A percentile compares a stretch with the other conserved stretches of the same genome.
Evolutionary conservation across 106 monocot genomes (phyloP).

Genomic region (Dioscorea dumetorum): DNA sequence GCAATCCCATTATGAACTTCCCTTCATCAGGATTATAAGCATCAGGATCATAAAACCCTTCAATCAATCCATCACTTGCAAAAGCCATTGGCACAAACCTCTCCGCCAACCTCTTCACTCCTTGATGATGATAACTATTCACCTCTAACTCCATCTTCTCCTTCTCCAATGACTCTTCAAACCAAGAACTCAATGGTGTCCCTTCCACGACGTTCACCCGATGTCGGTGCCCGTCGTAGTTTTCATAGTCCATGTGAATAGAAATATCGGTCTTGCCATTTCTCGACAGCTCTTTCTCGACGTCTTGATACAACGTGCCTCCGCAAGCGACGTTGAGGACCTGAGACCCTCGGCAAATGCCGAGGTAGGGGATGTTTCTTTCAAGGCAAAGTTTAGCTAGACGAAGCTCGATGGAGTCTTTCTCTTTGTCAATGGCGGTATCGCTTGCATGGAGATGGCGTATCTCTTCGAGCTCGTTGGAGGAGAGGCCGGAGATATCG

Average conservation of each 20-base stretch:
- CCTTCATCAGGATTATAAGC: slow-evolving; percentile 69
- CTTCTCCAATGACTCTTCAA: slow-evolving; percentile 39
- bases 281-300: slow-evolving; percentile 46
- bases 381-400: slow-evolving; percentile 83
- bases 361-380: slow-evolving; percentile 82
- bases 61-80: slow-evolving; percentile 59
- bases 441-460: slow-evolving; percentile 65
- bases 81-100: slow-evolving; percentile 79
- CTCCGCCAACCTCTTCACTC: slow-evolving; percentile 69
- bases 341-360: slow-evolving; percentile 93
- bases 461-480: slow-evolving; percentile 61
- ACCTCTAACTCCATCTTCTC: slow-evolving; percentile 53
- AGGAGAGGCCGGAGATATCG: slow-evolving; percentile 31
- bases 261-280: neutral
- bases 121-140: slow-evolving; percentile 98
- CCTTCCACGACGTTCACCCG: slow-evolving; percentile 34
- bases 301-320: slow-evolving; percentile 69
- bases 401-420: slow-evolving; percentile 86
- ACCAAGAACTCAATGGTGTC: slow-evolving; percentile 63
- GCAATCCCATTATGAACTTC: slow-evolving; percentile 85
- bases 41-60: slow-evolving; percentile 87
- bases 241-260: slow-evolving; percentile 63
- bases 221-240: slow-evolving; percentile 85
- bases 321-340: slow-evolving; percentile 89
- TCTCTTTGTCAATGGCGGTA: slow-evolving; percentile 65